phyloP scores from a whole-genome alignment of 257 asterid species.

The Haberlea rhodopensis region DNA sequence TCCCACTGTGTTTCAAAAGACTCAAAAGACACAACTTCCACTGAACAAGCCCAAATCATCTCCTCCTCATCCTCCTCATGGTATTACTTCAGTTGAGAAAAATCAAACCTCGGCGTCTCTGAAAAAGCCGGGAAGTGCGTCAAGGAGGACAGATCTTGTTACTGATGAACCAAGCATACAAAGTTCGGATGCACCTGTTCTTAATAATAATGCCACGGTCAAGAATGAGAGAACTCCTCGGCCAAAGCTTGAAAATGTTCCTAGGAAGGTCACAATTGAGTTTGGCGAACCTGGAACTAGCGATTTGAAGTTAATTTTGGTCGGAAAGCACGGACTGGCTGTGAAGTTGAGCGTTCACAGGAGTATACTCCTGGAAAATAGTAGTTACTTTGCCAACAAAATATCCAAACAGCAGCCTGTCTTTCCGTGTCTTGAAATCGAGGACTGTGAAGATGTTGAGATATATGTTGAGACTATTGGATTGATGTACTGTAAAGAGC shows the following conservation, averaged over 20 bases:
- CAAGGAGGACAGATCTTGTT: constrained; percentile 34
- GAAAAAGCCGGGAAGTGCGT: constrained; percentile 36
- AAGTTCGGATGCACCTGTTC: constrained; percentile 38
- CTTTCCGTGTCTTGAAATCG: constrained; percentile 78
- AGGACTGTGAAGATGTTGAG: constrained; percentile 92
- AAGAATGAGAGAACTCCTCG: constrained; percentile 44
- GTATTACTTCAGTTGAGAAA: constrained; percentile 36
- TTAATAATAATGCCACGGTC: constrained; percentile 28
- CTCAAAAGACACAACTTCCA: constrained; percentile 50
- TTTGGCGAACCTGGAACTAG: constrained; percentile 91
- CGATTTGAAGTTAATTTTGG: constrained; percentile 70
- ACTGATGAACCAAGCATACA: constrained; percentile 41
- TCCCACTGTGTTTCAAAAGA: constrained; percentile 79
- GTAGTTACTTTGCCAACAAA: constrained; percentile 56
- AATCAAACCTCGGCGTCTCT: constrained; percentile 46
- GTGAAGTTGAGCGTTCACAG: constrained; percentile 91
- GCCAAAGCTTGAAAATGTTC: constrained; percentile 52
- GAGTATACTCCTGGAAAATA: constrained; percentile 53
- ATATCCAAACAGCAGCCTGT: constrained; percentile 55
- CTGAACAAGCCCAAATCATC: constrained; percentile 56
- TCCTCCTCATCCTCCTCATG: constrained; percentile 34
- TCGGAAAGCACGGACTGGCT: constrained; percentile 71
- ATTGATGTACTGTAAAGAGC: constrained; percentile 82
- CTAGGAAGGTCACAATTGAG: constrained; percentile 79
- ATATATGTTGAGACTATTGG: constrained; percentile 88